Percentiles rank a stretch among this genome's conserved stretches.
Evolutionary conservation across 345 rosid species (phyloP).

Genomic region (Anacardium occidentale): DNA sequence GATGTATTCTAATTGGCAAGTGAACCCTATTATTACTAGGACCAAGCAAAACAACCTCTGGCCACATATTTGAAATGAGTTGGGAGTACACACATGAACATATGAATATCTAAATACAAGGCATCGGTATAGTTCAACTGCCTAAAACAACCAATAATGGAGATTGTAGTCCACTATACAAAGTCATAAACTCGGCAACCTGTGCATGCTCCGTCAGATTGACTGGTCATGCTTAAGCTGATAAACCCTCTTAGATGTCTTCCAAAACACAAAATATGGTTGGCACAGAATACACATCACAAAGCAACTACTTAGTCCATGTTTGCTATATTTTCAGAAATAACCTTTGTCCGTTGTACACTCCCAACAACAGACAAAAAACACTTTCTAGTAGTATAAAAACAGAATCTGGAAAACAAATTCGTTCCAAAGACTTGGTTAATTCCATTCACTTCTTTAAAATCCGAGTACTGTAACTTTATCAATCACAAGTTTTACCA

Average conservation of each 20-base stretch:
- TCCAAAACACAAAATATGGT: neutral
- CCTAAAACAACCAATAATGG: neutral
- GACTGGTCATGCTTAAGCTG: conserved; percentile 3
- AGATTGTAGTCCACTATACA: neutral
- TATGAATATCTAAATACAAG: neutral
- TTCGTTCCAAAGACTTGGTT: neutral
- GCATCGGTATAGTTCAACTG: neutral
- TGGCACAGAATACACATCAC: too few species aligned
- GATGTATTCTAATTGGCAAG: neutral
- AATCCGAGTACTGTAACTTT: neutral
- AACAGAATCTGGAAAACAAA: neutral
- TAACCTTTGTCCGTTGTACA: neutral
- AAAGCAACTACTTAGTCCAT: neutral
- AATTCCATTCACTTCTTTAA: neutral
- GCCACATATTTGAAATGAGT: neutral
- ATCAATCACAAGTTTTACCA: neutral
- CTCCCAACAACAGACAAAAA: too few species aligned
- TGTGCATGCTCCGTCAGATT: neutral
- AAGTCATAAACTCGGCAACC: neutral
- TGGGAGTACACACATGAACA: neutral
- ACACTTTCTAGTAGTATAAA: neutral
- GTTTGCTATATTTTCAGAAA: neutral
- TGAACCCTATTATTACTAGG: neutral
- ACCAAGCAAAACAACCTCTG: neutral
- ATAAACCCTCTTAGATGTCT: neutral